Base-by-base conservation (phyloP, 768 basidiomycete species). In the Tylopilus vinaceipallidus region DNA sequence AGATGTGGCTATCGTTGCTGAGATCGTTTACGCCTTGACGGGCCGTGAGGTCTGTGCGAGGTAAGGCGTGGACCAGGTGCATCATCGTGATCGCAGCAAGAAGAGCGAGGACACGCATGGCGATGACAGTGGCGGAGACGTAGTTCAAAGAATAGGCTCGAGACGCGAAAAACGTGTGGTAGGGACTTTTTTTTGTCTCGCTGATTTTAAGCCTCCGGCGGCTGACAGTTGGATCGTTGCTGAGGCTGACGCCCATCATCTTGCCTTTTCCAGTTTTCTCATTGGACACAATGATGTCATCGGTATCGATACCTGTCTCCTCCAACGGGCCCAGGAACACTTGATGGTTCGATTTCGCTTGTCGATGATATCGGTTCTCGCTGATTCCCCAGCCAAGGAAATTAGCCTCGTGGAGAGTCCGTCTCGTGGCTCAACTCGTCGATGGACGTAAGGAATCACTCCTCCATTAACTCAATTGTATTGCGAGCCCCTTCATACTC, bases 51-150 rank as follows among this genome's bases (percentile, higher is more conserved):
- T 50, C 47, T 49, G 47, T 55, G 57, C 45, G 57, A 56, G 67
- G 65, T 39, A 57, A 19, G 22, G 62, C 65, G 44, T 54, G 47
- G 52, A 30, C 38, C 1, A 32, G 52, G 49, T 54, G 41, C 39
- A 61, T 59, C 45, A 49, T 50, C 17, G 48, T 55, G 54, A 65
- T 54, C 59, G 66, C 59, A 59, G 59, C 55, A 42, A 62, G 45
- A 34, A 68, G 41, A 44, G 47, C 42, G 36, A 54, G 33, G 39
- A 30, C 14, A 55, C 62, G 65, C 65, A 69, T 69, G 57, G 54
- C 55, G 53, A 52, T 61, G 64, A 49, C 38, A 38, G 44, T 39
- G 42, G 50, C 36, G 36, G 49, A 49, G 45, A 47, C 49, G 46
- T 45, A 34, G 27, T 38, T 56, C 38, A n/a, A 62, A 39, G 38